Base-by-base conservation (phyloP, 257 asterid genomes). In the Nicotiana tabacum region DNA sequence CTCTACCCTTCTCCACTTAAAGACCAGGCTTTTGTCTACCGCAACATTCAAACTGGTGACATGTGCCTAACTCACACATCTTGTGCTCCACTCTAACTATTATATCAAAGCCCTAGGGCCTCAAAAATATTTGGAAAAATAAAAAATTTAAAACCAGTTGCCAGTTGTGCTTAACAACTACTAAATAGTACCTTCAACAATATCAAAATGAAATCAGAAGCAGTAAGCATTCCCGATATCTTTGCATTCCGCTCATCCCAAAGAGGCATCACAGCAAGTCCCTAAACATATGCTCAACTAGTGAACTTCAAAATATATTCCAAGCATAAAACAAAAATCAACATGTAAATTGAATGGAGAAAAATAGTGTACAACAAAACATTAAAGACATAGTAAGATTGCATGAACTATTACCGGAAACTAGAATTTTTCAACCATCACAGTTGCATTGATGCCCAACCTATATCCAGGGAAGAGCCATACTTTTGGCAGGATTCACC, bases 161-260 rank as follows among this genome's bases (percentile, higher is more conserved):
- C 24, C 32, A 18, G 32, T 13, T 39, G 10, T 4, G 81, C 39
- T 43, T 56, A 21, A 58, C 9, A 77, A 11, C 10, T 67, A 6
- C 10, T 67, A 6, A n/a, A 30, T 32, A 69, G 66, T 87, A 91
- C 97, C 92, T 92, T 90, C 30, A 90, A 89, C 85, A 93, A 82
- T 80, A 90, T 89, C 85, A 87, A 82, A 64, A 93, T 90, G 85
- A 91, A 93, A 90, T 93, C 97, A 18, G 94, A 89, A 77, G 95
- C 91, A 72, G 97, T 91, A 69, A 93, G 82, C 93, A 92, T 91
- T 85, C 97, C 97, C 0, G 88, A 81, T 66, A 91, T 88, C 85
- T 83, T 87, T 39, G 86, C 61, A 46, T 57, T 80, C 33, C 82
- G 79, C 61, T 85, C 92, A 84, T 91, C 89, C 95, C 93, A 87